Evolutionary conservation across 495 filamentous ascomycete genomes (phyloP).

Genomic region (Choiromyces venosus): DNA sequence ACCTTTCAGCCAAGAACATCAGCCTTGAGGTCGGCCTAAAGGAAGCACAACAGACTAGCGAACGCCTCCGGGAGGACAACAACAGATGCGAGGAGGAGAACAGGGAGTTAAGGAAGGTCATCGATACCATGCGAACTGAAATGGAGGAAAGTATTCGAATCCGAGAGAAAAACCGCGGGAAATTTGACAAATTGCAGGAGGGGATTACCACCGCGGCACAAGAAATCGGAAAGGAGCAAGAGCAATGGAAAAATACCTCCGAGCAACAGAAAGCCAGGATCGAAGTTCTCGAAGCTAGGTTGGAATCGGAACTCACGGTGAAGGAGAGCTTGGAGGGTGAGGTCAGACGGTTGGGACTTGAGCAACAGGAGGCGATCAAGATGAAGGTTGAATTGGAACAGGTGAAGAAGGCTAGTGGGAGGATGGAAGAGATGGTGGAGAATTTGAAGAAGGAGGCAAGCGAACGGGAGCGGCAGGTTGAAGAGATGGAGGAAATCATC

Average conservation of each 20-base stretch:
- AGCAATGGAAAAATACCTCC: constrained; percentile 65
- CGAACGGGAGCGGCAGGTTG: constrained; percentile 52
- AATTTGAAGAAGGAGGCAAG: constrained; percentile 26
- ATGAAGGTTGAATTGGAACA: constrained; percentile 78
- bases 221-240: constrained; percentile 73
- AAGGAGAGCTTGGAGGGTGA: constrained; percentile 75
- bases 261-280: constrained; percentile 67
- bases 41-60: constrained; percentile 32
- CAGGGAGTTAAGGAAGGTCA: constrained; percentile 53
- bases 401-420: constrained; percentile 45
- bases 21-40: constrained; percentile 32
- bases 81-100: constrained; percentile 36
- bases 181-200: constrained; percentile 73
- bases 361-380: constrained; percentile 57
- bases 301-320: constrained; percentile 69
- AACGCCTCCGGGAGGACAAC: constrained; percentile 31
- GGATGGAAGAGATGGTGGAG: constrained; percentile 30
- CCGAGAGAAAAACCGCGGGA: constrained; percentile 69
- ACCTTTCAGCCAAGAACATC: constrained; percentile 36
- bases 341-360: constrained; percentile 62
- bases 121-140: constrained; percentile 64
- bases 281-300: constrained; percentile 69
- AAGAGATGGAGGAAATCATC: constrained; percentile 63
- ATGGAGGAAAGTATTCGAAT: constrained; percentile 77
- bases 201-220: constrained; percentile 73